Percentiles rank a stretch among this genome's conserved stretches.
Evolutionary conservation across 2,329 filamentous ascomycete genomes (phyloP).

Genomic region (Penicillium expansum): DNA sequence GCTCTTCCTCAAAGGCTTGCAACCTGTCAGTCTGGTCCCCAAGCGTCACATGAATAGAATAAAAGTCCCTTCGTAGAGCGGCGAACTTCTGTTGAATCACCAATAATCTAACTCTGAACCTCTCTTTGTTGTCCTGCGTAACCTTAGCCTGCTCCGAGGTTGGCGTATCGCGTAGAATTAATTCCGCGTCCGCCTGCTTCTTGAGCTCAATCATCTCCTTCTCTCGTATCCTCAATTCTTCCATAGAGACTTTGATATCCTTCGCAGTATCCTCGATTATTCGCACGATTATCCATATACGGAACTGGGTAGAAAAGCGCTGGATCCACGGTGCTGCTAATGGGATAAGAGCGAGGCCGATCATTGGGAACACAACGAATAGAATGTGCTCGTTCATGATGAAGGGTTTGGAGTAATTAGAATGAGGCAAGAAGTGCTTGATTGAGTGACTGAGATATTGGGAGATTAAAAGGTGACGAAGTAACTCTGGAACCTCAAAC

Average conservation of each 20-base stretch:
- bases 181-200: not conserved
- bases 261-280: not conserved
- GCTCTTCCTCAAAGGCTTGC: not conserved
- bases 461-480: not conserved
- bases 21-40: not conserved
- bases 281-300: not conserved
- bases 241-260: not conserved
- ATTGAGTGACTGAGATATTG: not conserved
- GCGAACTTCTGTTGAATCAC: not conserved
- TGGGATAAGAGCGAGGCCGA: no score
- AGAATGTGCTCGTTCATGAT: not conserved
- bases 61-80: not conserved
- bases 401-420: no score
- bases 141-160: not conserved
- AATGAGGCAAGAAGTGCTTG: not conserved
- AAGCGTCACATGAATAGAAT: not conserved
- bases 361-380: not conserved
- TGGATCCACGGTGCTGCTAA: not conserved
- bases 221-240: accelerated
- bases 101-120: accelerated
- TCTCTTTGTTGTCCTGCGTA: not conserved
- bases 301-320: no score
- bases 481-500: not conserved
- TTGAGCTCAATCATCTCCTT: not conserved
- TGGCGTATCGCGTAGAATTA: not conserved